Evolutionary conservation across 2,329 filamentous ascomycete species (phyloP), one percentile per base, ranked within the genome.

Genomic region (Botrytis hyacinthi): DNA sequence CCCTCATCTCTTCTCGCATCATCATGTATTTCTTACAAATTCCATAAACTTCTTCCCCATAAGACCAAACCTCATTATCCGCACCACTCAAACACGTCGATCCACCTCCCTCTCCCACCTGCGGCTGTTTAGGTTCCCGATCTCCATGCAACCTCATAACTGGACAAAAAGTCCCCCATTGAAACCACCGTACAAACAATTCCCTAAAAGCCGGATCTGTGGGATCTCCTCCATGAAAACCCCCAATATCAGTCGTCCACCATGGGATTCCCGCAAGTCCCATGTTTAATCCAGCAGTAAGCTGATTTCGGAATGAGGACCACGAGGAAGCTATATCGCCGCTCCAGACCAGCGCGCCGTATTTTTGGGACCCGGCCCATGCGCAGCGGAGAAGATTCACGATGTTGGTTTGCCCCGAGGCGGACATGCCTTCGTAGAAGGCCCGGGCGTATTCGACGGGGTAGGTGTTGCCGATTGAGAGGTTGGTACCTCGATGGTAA

Each of bases 211-310:
- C 82, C 1, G 83, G 81, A 65, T 90, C 85, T 1, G 83, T 80
- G 0, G 89, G 88, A 74, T 90, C 84, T 0, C 90, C 90, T 8
- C 90, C 90, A 77, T 92, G 90, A 78, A 92, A 92, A 0, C 90
- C 90, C 2, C 90, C 90, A 70, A 92, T 92, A 76, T 92, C 90
- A 0, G 90, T 92, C 0, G 90, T 92, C 88, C 89, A 92, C 89
- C 89, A 91, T 0, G 89, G 86, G 16, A 92, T 84, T 0, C 90
- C 90, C 0, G 88, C 84, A 7, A 92, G 81, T 0, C 89, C 90
- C 87, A 91, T 91, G 78, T 90, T 90, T 32, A 92, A 82, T 0
- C 90, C 90, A 0, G 90, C 90, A 0, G 88, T 84, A 3, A 92
- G 82, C 79, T 92, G 89, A 73, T 87, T 85, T 5, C 87, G 84